A percentile compares a stretch with the other conserved stretches of the same genome.
phyloP scores from a whole-genome alignment of 2,329 filamentous ascomycete genomes.

The Tolypocladium guangdongense region DNA sequence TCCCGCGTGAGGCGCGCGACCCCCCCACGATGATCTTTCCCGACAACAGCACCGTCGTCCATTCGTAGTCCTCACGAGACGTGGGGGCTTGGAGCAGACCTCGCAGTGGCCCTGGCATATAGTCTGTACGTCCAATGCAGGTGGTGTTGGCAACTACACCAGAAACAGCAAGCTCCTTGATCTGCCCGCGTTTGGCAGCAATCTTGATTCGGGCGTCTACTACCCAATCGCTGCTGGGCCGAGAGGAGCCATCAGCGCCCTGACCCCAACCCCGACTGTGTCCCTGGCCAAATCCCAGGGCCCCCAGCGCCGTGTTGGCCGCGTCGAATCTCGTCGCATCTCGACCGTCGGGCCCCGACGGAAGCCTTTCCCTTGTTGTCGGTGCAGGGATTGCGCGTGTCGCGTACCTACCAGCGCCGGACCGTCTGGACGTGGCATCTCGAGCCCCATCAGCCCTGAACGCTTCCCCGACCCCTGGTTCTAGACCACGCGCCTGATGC shows the following conservation, averaged over 20 bases:
- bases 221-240: background rate
- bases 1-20: background rate
- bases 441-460: background rate
- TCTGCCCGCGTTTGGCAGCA: conserved; percentile 4
- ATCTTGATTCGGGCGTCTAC: too few species aligned
- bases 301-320: background rate
- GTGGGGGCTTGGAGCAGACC: background rate
- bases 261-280: background rate
- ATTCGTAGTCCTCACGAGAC: too few species aligned
- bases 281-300: background rate
- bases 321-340: background rate
- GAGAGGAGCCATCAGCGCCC: conserved; percentile 1
- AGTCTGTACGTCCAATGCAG: background rate
- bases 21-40: conserved; percentile 1
- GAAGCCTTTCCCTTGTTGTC: background rate
- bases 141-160: conserved; percentile 4
- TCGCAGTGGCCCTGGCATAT: conserved; percentile 5
- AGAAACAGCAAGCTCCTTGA: conserved; percentile 3
- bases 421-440: background rate
- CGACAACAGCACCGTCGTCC: background rate
- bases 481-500: background rate
- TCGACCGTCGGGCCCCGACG: background rate
- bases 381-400: background rate
- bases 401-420: too few species aligned
- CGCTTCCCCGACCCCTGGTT: background rate